phyloP scores from a whole-genome alignment of 2,329 filamentous ascomycete genomes.

The Bipolaris cookei region DNA sequence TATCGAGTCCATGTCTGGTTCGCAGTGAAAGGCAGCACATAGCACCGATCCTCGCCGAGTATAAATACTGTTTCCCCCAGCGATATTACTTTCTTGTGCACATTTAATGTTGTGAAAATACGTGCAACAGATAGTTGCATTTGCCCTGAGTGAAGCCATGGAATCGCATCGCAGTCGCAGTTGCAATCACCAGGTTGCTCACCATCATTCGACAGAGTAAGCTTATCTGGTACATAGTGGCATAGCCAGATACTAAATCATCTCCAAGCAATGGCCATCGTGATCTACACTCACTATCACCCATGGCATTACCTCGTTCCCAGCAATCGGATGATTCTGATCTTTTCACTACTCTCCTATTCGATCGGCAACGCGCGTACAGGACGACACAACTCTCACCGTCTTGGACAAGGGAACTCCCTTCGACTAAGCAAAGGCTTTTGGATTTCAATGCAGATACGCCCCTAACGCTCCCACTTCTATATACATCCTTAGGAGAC shows the following conservation, averaged over 20 bases:
- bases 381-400: neutral
- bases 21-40: neutral
- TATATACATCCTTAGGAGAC: too few species aligned
- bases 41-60: neutral
- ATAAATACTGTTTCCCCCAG: neutral
- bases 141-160: conserved; percentile 3
- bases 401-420: neutral
- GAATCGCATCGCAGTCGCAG: neutral
- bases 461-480: too few species aligned
- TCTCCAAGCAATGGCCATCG: neutral
- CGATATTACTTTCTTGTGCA: neutral
- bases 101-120: conserved; percentile 8
- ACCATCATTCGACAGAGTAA: neutral
- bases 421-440: too few species aligned
- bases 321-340: neutral
- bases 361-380: conserved; percentile 17
- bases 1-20: neutral
- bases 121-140: neutral
- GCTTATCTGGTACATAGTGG: neutral
- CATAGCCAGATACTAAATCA: neutral
- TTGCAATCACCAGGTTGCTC: neutral
- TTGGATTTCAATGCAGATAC: too few species aligned
- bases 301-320: neutral
- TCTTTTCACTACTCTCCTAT: conserved; percentile 17
- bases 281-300: neutral